phyloP scores from a whole-genome alignment of 805 yeast species.

The Saccharomycopsis sp. region DNA sequence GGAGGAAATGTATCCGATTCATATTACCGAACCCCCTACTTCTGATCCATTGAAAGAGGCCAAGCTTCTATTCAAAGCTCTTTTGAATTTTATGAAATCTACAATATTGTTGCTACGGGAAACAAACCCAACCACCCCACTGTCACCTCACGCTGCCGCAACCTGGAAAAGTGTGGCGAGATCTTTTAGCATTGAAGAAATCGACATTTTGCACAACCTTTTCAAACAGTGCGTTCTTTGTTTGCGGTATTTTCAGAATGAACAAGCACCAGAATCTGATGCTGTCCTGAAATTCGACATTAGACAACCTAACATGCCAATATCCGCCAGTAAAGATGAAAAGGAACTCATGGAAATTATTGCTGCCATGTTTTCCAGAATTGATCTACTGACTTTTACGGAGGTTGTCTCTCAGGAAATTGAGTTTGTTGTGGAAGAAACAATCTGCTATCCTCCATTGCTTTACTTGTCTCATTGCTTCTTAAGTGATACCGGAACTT shows the following conservation, averaged over 20 bases:
- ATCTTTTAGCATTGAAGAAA: slow-evolving; percentile 76
- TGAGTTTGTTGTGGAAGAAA: slow-evolving; percentile 65
- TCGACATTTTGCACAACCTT: slow-evolving; percentile 61
- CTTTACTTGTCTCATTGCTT: slow-evolving; percentile 90
- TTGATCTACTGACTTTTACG: slow-evolving; percentile 92
- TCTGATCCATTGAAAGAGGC: slow-evolving; percentile 80
- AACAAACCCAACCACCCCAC: slow-evolving; percentile 74
- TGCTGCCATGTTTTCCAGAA: slow-evolving; percentile 86
- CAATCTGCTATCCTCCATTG: slow-evolving; percentile 75
- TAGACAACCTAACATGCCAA: slow-evolving; percentile 75
- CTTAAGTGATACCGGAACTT: slow-evolving; percentile 84
- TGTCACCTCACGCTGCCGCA: slow-evolving; percentile 40
- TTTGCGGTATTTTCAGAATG: slow-evolving; percentile 58
- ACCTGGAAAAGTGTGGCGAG: slow-evolving; percentile 84
- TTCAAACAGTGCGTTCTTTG: slow-evolving; percentile 83
- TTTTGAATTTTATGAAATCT: slow-evolving; percentile 84
- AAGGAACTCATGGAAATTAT: slow-evolving; percentile 93
- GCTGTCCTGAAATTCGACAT: slow-evolving; percentile 42
- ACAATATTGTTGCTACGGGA: slow-evolving; percentile 81
- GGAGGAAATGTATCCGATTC: slow-evolving; percentile 47
- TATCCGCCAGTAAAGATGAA: slow-evolving; percentile 83
- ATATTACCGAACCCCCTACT: slow-evolving; percentile 39
- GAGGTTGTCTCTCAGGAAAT: slow-evolving; percentile 81
- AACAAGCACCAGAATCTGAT: slow-evolving; percentile 25
- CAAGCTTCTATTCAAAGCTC: slow-evolving; percentile 73